Evolutionary conservation across 2,329 filamentous ascomycete genomes (phyloP).

Genomic region (Xylariales sp.): DNA sequence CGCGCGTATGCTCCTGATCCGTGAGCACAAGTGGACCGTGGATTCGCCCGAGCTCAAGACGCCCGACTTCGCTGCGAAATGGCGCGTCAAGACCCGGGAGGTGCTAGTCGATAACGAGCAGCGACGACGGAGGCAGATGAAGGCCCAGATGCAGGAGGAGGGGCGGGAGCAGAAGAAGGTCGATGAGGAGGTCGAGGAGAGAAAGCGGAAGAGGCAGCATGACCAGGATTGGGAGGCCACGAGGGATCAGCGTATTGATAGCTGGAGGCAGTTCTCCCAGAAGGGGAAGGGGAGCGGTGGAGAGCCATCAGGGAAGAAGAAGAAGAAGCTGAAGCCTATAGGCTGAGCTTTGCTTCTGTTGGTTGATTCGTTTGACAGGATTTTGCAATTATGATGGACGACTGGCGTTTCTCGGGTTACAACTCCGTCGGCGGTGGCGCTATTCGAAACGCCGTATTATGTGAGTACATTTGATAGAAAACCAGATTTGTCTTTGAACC

Average conservation of each 20-base stretch:
- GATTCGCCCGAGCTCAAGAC: conserved; percentile 85
- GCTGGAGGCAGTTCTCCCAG: conserved; percentile 90
- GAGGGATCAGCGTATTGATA: conserved; percentile 83
- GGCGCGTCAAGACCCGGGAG: conserved; percentile 84
- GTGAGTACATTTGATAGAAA: conserved; percentile 32
- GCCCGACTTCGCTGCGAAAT: conserved; percentile 74
- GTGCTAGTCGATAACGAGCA: conserved; percentile 93
- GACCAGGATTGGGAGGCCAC: conserved; percentile 95
- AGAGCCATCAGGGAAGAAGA: conserved; percentile 46
- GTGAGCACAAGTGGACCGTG: conserved; percentile 87
- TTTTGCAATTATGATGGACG: too few relatives aligned
- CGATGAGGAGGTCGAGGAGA: conserved; percentile 76
- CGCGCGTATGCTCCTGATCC: conserved; percentile 88
- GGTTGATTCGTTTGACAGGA: background rate
- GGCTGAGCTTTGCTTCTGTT: conserved; percentile 32
- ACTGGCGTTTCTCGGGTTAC: too few relatives aligned
- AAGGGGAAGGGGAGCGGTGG: conserved; percentile 58
- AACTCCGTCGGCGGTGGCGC: too few relatives aligned
- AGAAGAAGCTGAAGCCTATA: conserved; percentile 67
- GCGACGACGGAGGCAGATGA: conserved; percentile 75
- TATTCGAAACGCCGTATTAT: conserved; percentile 13
- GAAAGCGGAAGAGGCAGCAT: conserved; percentile 84
- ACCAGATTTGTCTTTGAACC: conserved; percentile 24
- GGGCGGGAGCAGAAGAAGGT: conserved; percentile 80
- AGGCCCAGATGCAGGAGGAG: conserved; percentile 95